A percentile compares a stretch with the other conserved stretches of the same genome.
phyloP scores from a whole-genome alignment of 2,329 filamentous ascomycete genomes.

The Didymella pinodella region DNA sequence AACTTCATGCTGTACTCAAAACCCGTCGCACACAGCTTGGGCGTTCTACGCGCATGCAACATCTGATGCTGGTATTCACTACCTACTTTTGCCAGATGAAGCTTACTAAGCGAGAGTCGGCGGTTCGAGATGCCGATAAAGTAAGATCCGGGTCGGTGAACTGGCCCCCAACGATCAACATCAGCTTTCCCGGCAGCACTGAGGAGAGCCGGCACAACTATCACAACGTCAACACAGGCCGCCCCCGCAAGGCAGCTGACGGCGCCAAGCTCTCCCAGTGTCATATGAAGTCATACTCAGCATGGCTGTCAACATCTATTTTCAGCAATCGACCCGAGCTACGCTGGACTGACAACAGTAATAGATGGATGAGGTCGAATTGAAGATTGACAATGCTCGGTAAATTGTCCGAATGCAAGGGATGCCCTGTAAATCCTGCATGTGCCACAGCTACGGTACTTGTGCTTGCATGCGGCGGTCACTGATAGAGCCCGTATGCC shows the following conservation, averaged over 20 bases:
- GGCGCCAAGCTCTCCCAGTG: neutral
- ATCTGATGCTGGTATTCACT: conserved; percentile 7
- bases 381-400: neutral
- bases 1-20: conserved; percentile 6
- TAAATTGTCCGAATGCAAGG: conserved; percentile 1
- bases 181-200: conserved; percentile 18
- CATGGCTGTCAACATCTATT: conserved; percentile 20
- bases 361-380: neutral
- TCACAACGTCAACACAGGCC: conserved; percentile 21
- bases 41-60: conserved; percentile 4
- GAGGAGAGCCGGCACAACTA: conserved; percentile 21
- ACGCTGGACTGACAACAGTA: neutral
- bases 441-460: conserved; percentile 9
- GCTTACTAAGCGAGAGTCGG: conserved; percentile 12
- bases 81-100: conserved; percentile 1
- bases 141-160: conserved; percentile 16
- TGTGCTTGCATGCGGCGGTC: conserved; percentile 14
- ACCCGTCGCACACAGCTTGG: conserved; percentile 3
- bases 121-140: conserved; percentile 5
- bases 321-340: neutral
- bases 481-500: conserved; percentile 2
- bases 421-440: conserved; percentile 9
- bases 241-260: conserved; percentile 12
- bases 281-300: conserved; percentile 14
- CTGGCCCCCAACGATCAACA: conserved; percentile 19